Evolutionary conservation across 2,329 filamentous ascomycete species (phyloP).

Genomic region (Trichoderma semiorbis): DNA sequence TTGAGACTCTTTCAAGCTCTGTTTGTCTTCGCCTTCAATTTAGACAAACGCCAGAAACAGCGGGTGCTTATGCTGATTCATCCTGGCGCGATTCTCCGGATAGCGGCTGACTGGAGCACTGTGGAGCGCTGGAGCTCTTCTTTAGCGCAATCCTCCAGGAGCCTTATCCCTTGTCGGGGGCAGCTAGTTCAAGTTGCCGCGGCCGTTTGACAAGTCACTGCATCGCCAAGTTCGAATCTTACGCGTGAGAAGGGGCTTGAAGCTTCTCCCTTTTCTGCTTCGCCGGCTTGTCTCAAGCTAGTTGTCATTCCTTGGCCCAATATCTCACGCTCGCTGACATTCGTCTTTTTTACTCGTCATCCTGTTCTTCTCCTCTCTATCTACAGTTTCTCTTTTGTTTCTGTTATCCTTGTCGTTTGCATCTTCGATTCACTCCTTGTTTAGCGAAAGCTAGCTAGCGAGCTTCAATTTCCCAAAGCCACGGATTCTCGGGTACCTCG

Average conservation of each 20-base stretch:
- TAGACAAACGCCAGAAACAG: background rate
- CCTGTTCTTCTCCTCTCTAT: background rate
- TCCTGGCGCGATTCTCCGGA: background rate
- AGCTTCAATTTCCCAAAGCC: background rate
- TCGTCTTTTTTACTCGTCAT: background rate
- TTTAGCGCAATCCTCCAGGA: background rate
- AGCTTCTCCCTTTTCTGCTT: background rate
- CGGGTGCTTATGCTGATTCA: background rate
- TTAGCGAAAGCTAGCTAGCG: background rate
- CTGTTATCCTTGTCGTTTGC: background rate
- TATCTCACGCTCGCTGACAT: conserved; percentile 6
- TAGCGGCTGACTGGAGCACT: background rate
- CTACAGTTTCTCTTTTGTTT: background rate
- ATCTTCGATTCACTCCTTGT: background rate
- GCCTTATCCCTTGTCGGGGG: conserved; percentile 3
- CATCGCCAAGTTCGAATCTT: background rate
- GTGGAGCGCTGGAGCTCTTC: background rate
- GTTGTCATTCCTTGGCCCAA: conserved; percentile 9
- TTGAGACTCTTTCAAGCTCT: background rate
- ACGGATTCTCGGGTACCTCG: conserved; percentile 13
- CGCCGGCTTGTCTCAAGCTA: background rate
- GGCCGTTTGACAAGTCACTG: background rate
- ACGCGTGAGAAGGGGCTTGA: background rate
- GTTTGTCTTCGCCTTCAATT: background rate
- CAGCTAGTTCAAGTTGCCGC: background rate